Evolutionary conservation across 169 alveolate genomes (phyloP), one percentile per base, ranked within the genome.

Genomic region (Plasmodium adleri): DNA sequence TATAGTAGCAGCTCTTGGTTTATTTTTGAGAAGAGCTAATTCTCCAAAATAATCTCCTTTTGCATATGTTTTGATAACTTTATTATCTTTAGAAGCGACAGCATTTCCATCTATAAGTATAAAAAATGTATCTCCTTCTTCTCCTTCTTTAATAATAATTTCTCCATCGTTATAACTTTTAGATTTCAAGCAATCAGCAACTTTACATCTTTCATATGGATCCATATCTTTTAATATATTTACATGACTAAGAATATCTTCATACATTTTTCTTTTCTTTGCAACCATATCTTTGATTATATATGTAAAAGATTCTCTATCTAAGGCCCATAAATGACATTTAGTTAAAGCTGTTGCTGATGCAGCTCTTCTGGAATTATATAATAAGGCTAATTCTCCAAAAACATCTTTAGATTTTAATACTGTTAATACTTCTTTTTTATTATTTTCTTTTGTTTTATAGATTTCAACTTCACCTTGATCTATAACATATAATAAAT

Each of bases 21-120:
- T 96, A 68, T 97, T 96, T 58, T 95, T 97, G 3, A 98, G 63
- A 32, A 98, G 92, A 58, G 99, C 99, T 39, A 98, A 91, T 92
- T 98, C 99, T n/a, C 99, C 99, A 93, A 98, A 98, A 93, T 97
- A 97, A 73, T 97, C 99, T 1, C 99, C 99, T 88, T 72, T 54
- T 26, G 28, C 83, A 88, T 97, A 97, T 49, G 95, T 92, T 88
- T 96, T 96, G 15, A 98, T 99, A 52, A 94, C 96, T 4, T 92
- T 74, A 94, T 92, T 68, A 96, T 97, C 94, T 96, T 98, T 56
- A 96, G 87, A 95, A 0, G 99, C 99, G 62, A 94, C 95, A 32
- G 99, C 99, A 17, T 94, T 90, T 24, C 99, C 99, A 74, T 97
- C 98, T 76, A 95, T 26, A 10, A 86, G 20, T 93, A 98, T 95